Base-by-base conservation (phyloP, 1,139 yeast genomes). In the Suhomyces bokatorum region DNA sequence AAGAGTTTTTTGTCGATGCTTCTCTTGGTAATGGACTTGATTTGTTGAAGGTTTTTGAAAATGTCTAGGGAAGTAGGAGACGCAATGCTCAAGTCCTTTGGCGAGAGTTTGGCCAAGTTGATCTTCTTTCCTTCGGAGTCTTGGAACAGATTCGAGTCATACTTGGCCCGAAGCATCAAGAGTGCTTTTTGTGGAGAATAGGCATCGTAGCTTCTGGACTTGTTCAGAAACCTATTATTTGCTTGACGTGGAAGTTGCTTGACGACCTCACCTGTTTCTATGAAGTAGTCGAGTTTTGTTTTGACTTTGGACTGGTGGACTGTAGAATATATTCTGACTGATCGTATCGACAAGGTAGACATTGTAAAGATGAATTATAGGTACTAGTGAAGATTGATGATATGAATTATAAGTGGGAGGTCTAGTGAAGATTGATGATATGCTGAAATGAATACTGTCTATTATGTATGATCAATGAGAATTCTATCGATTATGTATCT, bases 1-100 rank as follows among this genome's bases (percentile, higher is more conserved):
- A 79, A 55, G 39, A 84, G 60, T 40, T 77, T 62, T 40, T 67
- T 64, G 53, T 81, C 80, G 7, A 66, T 51, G 20, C 61, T 62
- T 32, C 54, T 59, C 14, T 61, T 61, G n/a, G 59, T 55, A 8
- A 58, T 42, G 24, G 54, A 56, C 43, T 62, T 65, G 12, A 69
- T 52, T 14, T 59, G 51, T 44, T 63, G 48, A 30, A 74, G 47
- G 37, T 64, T 66, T 20, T 64, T 57, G 54, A 71, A 73, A 7
- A 74, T 55, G 2, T 51, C 46, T 26, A 57, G 43, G 24, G 71
- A 61, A 39, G 36, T 53, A 4, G 56, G 54, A 9, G 63, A 56
- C 5, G 51, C 42, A 10, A 57, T 53, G n/a, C 52, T 53, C 44
- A 70, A 48, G 46, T 68, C 70, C 5, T 44, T 43, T 3, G 66